Base-by-base conservation (phyloP, 1,284 basidiomycete species). In the Ustilago cynodontis region DNA sequence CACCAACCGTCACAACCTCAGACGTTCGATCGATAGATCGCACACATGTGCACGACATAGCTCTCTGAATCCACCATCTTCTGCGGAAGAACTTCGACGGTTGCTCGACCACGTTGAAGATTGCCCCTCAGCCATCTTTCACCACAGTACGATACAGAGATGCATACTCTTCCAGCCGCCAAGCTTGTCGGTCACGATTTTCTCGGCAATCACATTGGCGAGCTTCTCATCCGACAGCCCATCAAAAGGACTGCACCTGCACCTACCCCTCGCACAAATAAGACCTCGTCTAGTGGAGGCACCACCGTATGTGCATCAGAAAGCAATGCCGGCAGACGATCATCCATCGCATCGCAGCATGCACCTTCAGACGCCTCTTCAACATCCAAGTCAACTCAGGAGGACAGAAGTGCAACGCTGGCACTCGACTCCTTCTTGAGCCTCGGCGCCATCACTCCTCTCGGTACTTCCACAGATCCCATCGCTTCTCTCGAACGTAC, bases 191-290 rank as follows among this genome's bases (percentile, higher is more conserved):
- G 62, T 26, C 50, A 69, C 49, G 74, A 77, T 66, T 77, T 77
- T 26, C 69, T 77, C n/a, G 74, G 65, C 47, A 77, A 69, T 22
- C 74, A 77, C 63, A 77, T 77, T 49, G 74, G 74, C 51, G 65
- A 77, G 58, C 66, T 77, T 8, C 74, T 77, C 59, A 29, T 77
- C 41, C 65, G 74, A 3, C 74, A 77, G 20, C 71, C 71, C 13
- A 47, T 57, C 53, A 65, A 59, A 41, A 63, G 35, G 35, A 14
- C 29, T 20, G 22, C 57, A 8, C 20, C 54, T 24, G 6, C 59
- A 4, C 9, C 45, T 24, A 3, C 59, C 1, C 9, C 45, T 5
- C 53, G 50, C 24, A 55, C 37, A 9, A 52, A 51, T 18, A 51
- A 55, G 11, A 33, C 56, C 4, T 68, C 71, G 5, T 72, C 71